Base-by-base conservation (phyloP, 805 yeast species). In the Saturnispora dispora region DNA sequence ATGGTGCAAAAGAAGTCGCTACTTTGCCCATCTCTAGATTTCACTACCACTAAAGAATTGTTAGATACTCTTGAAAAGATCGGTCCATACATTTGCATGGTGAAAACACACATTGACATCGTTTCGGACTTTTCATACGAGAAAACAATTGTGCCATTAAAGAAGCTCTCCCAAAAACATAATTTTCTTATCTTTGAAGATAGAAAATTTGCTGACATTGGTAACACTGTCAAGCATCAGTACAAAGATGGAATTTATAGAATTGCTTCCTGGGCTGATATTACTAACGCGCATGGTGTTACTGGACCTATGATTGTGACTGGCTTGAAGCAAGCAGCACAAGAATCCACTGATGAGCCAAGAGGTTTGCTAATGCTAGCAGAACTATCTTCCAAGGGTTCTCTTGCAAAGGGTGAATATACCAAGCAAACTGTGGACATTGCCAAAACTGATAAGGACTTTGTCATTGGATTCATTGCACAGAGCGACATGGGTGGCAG, bases 201-300 rank as follows among this genome's bases (percentile, higher is more conserved):
- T 70, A 78, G 99, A 57, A 93, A 93, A 71, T 93, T 93, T 69
- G 99, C 99, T 23, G 99, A 93, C 68, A 93, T 93, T 60, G 99
- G 99, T 17, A 88, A 90, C 63, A 93, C 99, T 1, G 99, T 93
- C 50, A 90, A 91, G 70, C 78, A 88, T 44, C 99, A 93, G 69
- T 93, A 91, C 68, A 73, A 85, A 32, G 88, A 95, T 37, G 99
- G 99, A 44, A 83, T 88, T 10, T 89, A 81, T 72, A 82, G 79
- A 63, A 91, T 91, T 55, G 93, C 96, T 13, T 71, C 82, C 61
- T 93, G 99, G 99, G 82, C 98, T 0, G 96, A 93, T 63, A 89
- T 93, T 58, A 91, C 98, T 35, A 93, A 93, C 67, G 98, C 98
- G 0, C 99, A 93, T 62, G 95, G 97, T 53, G 90, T 93, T 32